Evolutionary conservation across 352 stramenopile genomes (phyloP), one percentile per base, ranked within the genome.

Genomic region (Globisporangium splendens): DNA sequence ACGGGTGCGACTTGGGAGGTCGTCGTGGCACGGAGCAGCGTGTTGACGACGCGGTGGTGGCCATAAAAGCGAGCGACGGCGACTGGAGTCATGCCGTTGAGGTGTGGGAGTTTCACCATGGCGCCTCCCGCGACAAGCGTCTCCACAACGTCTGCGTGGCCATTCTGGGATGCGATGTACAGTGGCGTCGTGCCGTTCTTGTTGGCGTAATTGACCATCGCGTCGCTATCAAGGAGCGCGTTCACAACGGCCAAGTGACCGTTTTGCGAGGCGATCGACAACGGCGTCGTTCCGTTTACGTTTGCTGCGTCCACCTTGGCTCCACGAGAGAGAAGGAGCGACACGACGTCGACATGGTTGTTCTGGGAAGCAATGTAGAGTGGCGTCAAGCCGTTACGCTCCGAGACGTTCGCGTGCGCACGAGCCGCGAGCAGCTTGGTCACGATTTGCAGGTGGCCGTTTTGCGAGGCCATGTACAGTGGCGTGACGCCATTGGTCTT

Each of bases 291-390:
- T 17, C 48, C 56, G 15, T 62, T 62, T 31, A 47, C 46, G 21
- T 61, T 61, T n/a, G 46, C 33, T 3, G 47, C 20, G 20, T 61
- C 43, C 7, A 38, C n/a, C 22, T 61, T 61, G 28, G 47, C 56
- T 17, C 56, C 56, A 14, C 42, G 17, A 1, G 39, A 42, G 35
- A 62, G 38, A 46, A 62, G 22, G 10, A 42, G 0, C n/a, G n/a
- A 22, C 24, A 62, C 56, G 4, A 52, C 28, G 1, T 28, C 24
- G 14, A 49, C 14, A 28, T 51, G 56, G n/a, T 50, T 55, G 48
- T 62, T 56, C 56, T 56, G 56, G 8, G 56, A 21, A 1, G 56
- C 56, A 7, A 62, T 56, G 56, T 62, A 62, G 18, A 62, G 24
- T 21, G 56, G 56, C 41, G 56, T 56, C 47, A 62, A n/a, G 24